Conservation (phyloP, 495 filamentous ascomycete genomes). For the Aspergillus sclerotiicarbonarius region DNA sequence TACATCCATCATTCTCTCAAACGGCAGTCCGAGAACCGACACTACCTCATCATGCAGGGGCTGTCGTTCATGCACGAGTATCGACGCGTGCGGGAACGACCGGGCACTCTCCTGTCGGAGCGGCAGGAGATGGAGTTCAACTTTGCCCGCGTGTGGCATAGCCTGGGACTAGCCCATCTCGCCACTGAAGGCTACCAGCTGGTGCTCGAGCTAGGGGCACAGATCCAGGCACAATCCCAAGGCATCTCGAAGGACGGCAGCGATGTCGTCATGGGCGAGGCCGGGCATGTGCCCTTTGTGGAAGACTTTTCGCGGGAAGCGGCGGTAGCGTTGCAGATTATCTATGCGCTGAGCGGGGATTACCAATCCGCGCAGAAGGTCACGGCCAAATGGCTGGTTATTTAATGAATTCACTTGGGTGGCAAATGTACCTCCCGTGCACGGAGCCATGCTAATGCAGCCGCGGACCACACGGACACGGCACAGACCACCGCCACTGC, state of each 20-base stretch:
- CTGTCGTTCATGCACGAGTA: conserved; percentile 79
- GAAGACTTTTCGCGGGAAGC: conserved; percentile 73
- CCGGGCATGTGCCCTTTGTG: conserved; percentile 23
- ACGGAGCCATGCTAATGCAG: no score
- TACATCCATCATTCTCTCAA: conserved; percentile 87
- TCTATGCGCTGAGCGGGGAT: conserved; percentile 65
- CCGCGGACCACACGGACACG: no score
- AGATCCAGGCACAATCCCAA: conserved; percentile 33
- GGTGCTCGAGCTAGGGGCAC: conserved; percentile 46
- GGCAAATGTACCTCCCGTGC: neutral
- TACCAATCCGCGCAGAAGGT: conserved; percentile 51
- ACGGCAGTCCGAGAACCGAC: conserved; percentile 82
- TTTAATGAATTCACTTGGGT: neutral
- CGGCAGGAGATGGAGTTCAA: conserved; percentile 89
- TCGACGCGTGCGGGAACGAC: conserved; percentile 52
- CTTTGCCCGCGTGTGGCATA: conserved; percentile 74
- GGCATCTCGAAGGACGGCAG: conserved; percentile 6
- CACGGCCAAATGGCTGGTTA: conserved; percentile 50
- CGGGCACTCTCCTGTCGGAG: conserved; percentile 42
- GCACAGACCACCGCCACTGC: no score
- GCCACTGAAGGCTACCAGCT: conserved; percentile 73
- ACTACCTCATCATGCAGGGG: conserved; percentile 81
- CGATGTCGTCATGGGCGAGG: conserved; percentile 32
- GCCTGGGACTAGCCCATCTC: conserved; percentile 73
- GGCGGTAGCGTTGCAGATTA: conserved; percentile 69